Evolutionary conservation across 2,329 filamentous ascomycete genomes (phyloP).

Genomic region (Trichoderma atroviride): DNA sequence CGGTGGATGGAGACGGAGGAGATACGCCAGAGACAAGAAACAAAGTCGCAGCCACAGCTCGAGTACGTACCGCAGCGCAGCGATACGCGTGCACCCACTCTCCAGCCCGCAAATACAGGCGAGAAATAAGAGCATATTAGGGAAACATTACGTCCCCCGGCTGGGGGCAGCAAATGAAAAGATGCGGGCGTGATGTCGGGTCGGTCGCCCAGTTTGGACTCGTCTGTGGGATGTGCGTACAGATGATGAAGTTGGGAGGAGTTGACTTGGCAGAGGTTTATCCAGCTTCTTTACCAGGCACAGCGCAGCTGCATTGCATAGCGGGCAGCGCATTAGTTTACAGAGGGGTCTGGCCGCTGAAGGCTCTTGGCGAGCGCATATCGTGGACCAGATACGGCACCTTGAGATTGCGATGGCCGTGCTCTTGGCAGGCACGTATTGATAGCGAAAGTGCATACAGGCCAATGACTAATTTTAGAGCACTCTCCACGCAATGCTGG

Average conservation of each 20-base stretch:
- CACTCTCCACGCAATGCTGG: neutral
- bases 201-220: constrained; percentile 8
- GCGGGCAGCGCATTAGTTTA: neutral
- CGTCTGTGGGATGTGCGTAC: neutral
- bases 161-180: neutral
- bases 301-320: neutral
- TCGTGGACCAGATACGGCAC: neutral
- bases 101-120: neutral
- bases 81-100: neutral
- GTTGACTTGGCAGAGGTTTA: neutral
- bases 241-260: constrained; percentile 13
- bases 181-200: constrained; percentile 1
- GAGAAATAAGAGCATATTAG: neutral
- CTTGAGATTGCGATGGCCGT: neutral
- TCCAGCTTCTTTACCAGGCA: neutral
- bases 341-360: neutral
- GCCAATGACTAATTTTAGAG: neutral
- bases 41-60: neutral
- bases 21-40: neutral
- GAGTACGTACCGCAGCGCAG: neutral
- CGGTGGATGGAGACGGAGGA: neutral
- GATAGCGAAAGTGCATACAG: neutral
- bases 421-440: neutral
- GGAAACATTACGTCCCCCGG: neutral
- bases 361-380: neutral